Base-by-base conservation (phyloP, 2,329 filamentous ascomycete genomes). In the Talaromyces amestolkiae region DNA sequence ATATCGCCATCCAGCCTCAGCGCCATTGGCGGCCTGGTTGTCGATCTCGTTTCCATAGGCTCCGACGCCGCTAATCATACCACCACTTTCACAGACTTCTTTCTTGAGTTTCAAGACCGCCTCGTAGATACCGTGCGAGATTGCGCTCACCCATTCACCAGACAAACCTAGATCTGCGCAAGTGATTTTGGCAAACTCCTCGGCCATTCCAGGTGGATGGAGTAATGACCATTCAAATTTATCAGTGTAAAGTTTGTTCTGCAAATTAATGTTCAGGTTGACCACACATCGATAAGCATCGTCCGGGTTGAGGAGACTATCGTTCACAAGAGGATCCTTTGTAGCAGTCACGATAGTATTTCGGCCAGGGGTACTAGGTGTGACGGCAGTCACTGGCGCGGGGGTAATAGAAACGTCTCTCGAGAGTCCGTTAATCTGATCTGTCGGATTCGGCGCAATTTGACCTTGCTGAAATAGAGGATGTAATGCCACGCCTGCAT, bases 191-290 rank as follows among this genome's bases (percentile, higher is more conserved):
- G 95, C 93, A 76, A 98, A 98, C 13, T 90, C 87, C 77, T 99
- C 94, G 0, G 95, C 92, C 49, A 94, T 93, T 24, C 94, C 94
- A 1, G 93, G 91, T 2, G 93, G 93, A 73, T 98, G 93, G 19
- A 97, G 83, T 22, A 99, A 82, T 5, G 94, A 98, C 94, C 94
- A 98, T 76, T 98, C 94, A 69, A 99, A 98, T 74, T 93, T 97
- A 83, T 99, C 95, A 3, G 92, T 96, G 78, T 97, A 98, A 13
- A 98, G 85, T 71, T 91, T 89, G 64, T 96, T 96, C 62, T 93
- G 89, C 24, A 98, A 85, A 74, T 97, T 97, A 73, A 99, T 91
- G 75, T 91, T 97, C 53, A 99, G 83, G 53, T 88, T 91, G 70
- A 99, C 89, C 72, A 98, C 90, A 76, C 95, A 98, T 58, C 95